Evolutionary conservation across 2,329 filamentous ascomycete species (phyloP).

Genomic region (Exserohilum turcica): DNA sequence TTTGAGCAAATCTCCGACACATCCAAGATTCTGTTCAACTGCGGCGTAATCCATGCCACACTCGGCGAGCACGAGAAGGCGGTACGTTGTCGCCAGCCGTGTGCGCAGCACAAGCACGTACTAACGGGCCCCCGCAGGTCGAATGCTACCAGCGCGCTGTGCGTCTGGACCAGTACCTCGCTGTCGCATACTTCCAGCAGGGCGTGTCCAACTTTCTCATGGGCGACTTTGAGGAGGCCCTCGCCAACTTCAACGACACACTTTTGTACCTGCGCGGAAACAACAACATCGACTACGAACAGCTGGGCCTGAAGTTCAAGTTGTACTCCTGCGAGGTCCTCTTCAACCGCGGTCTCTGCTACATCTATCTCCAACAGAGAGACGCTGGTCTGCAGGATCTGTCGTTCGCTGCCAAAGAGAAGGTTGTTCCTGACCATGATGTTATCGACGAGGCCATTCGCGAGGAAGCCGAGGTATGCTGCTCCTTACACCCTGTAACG

Average conservation of each 20-base stretch:
- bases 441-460: conserved; percentile 97
- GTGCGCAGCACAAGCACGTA: conserved; percentile 10
- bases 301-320: conserved; percentile 93
- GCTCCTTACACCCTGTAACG: not conserved
- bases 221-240: conserved; percentile 94
- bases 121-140: conserved; percentile 63
- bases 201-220: conserved; percentile 97
- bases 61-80: conserved; percentile 95
- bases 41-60: conserved; percentile 95
- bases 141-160: conserved; percentile 94
- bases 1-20: conserved; percentile 92
- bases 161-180: conserved; percentile 89
- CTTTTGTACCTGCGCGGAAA: conserved; percentile 93
- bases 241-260: conserved; percentile 99
- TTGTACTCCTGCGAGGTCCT: conserved; percentile 96
- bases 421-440: conserved; percentile 93
- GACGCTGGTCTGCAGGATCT: conserved; percentile 91
- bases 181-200: conserved; percentile 97
- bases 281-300: conserved; percentile 96
- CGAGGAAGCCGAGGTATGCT: conserved; percentile 84
- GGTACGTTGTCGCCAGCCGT: conserved; percentile 59
- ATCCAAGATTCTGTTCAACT: conserved; percentile 98
- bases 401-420: conserved; percentile 88
- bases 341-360: conserved; percentile 96
- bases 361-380: conserved; percentile 93